Base-by-base conservation (phyloP, 2,329 filamentous ascomycete species). In the Trichoderma harzianum region DNA sequence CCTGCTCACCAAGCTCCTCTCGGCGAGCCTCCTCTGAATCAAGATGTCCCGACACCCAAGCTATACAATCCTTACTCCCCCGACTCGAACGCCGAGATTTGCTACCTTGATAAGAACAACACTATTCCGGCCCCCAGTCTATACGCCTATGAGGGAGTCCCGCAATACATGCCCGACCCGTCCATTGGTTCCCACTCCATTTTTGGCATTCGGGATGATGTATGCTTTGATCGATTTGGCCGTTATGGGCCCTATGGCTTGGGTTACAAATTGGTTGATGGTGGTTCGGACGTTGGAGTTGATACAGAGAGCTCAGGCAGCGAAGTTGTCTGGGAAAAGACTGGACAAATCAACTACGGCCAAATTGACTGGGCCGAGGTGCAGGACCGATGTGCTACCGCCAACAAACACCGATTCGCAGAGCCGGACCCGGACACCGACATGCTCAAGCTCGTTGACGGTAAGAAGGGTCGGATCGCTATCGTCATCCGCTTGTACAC, bases 161-260 rank as follows among this genome's bases (percentile, higher is more conserved):
- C 92, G 1, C 87, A 91, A 76, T 92, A 93, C 14, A 93, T 94
- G 81, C 93, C 94, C 0, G 90, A 94, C 65, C 89, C 93, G 3
- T 87, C 91, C 1, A 88, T 96, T 76, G 94, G 94, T 4, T 95
- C 92, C 0, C 91, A 96, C 78, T 86, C 89, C 16, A 79, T 94
- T 60, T 82, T 97, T 5, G 94, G 93, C 0, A 81, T 97, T 53
- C 86, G 90, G 26, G 87, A 94, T 73, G 91, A 96, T 76, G 85
- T 97, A 16, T 97, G 94, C 82, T 97, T 97, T 79, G 94, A 97
- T 77, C 89, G 94, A 7, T 97, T 94, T 78, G 93, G 93, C 21
- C 89, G 94, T 61, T 88, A 95, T 47, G 94, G 93, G 0, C 92
- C 94, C 0, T 97, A 97, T 77, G 94, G 94, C 0, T 84, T 94